Base-by-base conservation (phyloP, 2,329 filamentous ascomycete genomes). In the Lizonia empirigonia region DNA sequence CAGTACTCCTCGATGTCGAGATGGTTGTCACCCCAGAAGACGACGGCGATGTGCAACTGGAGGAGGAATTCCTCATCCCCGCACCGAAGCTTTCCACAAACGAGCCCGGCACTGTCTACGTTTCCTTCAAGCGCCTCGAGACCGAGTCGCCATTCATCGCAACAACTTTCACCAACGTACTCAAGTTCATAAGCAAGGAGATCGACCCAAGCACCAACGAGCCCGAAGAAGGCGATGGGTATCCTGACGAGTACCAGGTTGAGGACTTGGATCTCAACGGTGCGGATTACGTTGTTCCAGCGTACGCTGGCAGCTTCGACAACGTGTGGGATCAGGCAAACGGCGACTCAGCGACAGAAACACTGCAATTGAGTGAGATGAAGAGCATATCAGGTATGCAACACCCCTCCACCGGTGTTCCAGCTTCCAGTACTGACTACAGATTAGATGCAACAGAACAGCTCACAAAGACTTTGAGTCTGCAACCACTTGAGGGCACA, bases 171-270 rank as follows among this genome's bases (percentile, higher is more conserved):
- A 91, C 90, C 60, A 99, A 97, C 75, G 80, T 90, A 30, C 87
- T 99, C 70, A 97, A 94, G 76, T 99, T 99, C 74, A 97, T 91
- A 15, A 94, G 88, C 80, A 97, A 97, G 78, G 94, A 99, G 76
- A 94, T 99, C 60, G 94, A 99, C 67, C 94, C 94, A 5, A 89
- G 89, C 20, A 96, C 90, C n/a, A 85, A 86, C 60, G 91, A 97
- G 76, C 90, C 93, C 0, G 94, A 99, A 74, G 91, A 96, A 13
- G 82, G 71, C 35, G 69, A 78, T 37, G 94, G 94, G 36, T 97
- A 97, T 73, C 93, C 97, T 44, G 94, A 99, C 68, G 94, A 99
- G 77, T 99, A 99, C 71, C 90, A 97, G 77, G 89, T 97, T 53
- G 91, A 94, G 56, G 91, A 97, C 70, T 85, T 97, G 55, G 92